phyloP scores from a whole-genome alignment of 2,329 filamentous ascomycete species.

The Ascochyta clinopodiicola region DNA sequence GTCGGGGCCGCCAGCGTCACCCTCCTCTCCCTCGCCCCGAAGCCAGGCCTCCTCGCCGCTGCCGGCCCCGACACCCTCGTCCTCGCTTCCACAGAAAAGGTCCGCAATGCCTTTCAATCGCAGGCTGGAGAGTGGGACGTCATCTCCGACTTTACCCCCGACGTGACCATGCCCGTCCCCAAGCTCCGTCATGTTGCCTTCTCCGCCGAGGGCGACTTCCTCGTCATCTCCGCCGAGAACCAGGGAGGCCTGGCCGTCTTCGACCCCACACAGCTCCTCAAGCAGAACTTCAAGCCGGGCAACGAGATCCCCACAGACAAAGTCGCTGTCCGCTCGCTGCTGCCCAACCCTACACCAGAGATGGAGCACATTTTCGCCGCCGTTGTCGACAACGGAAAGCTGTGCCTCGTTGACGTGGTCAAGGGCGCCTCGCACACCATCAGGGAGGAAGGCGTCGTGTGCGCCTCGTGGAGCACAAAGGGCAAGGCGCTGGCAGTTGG shows the following conservation, averaged over 20 bases:
- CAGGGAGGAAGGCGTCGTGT: conserved; percentile 78
- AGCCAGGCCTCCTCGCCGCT: conserved; percentile 81
- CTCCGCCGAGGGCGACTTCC: conserved; percentile 83
- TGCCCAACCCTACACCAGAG: conserved; percentile 79
- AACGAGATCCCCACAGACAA: conserved; percentile 81
- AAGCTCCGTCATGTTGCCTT: conserved; percentile 89
- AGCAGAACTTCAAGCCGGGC: conserved; percentile 66
- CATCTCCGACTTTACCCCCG: conserved; percentile 73
- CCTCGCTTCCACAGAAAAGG: conserved; percentile 76
- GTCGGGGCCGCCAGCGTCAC: conserved; percentile 77
- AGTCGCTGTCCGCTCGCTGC: conserved; percentile 73
- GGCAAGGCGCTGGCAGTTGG: conserved; percentile 94
- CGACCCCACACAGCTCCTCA: conserved; percentile 71
- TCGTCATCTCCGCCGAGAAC: conserved; percentile 81
- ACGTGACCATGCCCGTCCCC: conserved; percentile 74
- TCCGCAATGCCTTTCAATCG: conserved; percentile 74
- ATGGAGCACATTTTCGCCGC: conserved; percentile 79
- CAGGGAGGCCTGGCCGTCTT: conserved; percentile 83
- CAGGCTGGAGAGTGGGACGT: conserved; percentile 66
- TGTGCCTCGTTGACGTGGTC: conserved; percentile 80
- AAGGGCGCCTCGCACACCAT: conserved; percentile 62
- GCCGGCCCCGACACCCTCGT: conserved; percentile 82
- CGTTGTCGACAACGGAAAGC: conserved; percentile 78
- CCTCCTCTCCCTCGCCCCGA: conserved; percentile 82
- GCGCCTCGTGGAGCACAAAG: conserved; percentile 87